These are phyloP conservation scores for Coniferiporia sulphurascens DNA, from an alignment of 1,284 basidiomycete genomes.

Conservation along the genomic window DNA sequence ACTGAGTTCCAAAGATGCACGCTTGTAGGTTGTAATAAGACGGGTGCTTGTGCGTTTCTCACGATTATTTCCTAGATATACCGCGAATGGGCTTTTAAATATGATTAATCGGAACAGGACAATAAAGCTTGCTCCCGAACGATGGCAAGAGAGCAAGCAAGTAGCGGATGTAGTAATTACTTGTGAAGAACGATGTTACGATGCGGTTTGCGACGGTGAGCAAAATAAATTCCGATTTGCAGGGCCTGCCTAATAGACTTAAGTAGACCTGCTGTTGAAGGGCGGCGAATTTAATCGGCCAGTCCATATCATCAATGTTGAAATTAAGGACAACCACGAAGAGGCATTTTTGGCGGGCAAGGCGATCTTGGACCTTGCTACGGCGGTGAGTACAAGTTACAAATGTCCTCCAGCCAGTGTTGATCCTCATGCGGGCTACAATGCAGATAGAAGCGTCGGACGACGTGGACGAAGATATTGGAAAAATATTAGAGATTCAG, in stretches of 20 bases:
- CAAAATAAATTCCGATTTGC: constrained; percentile 9
- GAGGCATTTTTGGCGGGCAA: constrained; percentile 94
- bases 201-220: constrained; percentile 96
- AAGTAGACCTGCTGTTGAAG: constrained; percentile 77
- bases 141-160: constrained; percentile 90
- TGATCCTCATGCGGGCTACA: background rate
- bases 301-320: constrained; percentile 96
- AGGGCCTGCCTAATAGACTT: constrained; percentile 9
- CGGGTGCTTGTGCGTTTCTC: constrained; percentile 17
- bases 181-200: constrained; percentile 98
- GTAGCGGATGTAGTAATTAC: constrained; percentile 96
- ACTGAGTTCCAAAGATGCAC: constrained; percentile 79
- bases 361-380: constrained; percentile 91
- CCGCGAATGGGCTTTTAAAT: constrained; percentile 92
- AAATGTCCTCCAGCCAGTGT: background rate
- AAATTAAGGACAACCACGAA: constrained; percentile 99
- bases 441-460: constrained; percentile 77
- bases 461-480: constrained; percentile 91
- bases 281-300: constrained; percentile 92
- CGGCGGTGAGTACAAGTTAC: constrained; percentile 57
- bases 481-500: constrained; percentile 78
- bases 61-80: constrained; percentile 55
- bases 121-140: constrained; percentile 90
- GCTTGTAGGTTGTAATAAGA: constrained; percentile 54
- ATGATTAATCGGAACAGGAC: constrained; percentile 97